Percentiles rank a stretch among this genome's conserved stretches.
These are phyloP conservation scores for Ophiostoma quercus DNA, from an alignment of 2,329 filamentous ascomycete genomes.

Conservation along the genomic window DNA sequence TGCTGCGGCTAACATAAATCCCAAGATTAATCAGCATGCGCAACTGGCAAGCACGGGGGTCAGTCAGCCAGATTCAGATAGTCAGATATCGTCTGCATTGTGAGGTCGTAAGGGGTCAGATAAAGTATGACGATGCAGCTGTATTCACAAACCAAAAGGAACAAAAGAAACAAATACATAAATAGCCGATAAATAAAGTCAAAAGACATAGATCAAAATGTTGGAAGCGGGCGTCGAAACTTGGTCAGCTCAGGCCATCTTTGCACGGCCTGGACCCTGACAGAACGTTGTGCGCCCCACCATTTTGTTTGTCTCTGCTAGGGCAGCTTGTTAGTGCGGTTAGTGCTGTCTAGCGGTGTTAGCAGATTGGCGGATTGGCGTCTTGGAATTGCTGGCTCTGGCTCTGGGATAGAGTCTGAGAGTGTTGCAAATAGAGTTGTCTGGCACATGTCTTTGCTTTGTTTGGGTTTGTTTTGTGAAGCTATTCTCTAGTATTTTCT, in stretches of 20 bases:
- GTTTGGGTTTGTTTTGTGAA: too few relatives aligned
- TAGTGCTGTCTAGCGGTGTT: neutral
- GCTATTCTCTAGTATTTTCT: neutral
- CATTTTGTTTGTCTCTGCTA: slow-evolving; percentile 7
- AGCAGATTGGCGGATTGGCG: neutral
- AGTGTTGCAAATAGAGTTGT: too few relatives aligned
- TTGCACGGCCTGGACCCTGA: slow-evolving; percentile 25
- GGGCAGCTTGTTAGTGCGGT: neutral
- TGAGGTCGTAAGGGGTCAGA: neutral
- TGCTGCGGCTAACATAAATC: neutral
- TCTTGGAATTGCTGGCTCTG: too few relatives aligned
- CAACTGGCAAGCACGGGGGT: too few relatives aligned
- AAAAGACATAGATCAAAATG: slow-evolving; percentile 16
- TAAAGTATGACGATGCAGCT: neutral
- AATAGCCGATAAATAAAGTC: neutral
- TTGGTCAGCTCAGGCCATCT: slow-evolving; percentile 26
- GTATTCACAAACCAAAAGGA: neutral
- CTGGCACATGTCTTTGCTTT: too few relatives aligned
- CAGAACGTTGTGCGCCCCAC: slow-evolving; percentile 22
- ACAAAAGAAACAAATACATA: neutral
- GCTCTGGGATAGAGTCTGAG: too few relatives aligned
- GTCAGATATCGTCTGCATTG: neutral
- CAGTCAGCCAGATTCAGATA: too few relatives aligned
- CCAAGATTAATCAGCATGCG: neutral
- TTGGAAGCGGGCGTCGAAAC: slow-evolving; percentile 24